Evolutionary conservation across 2,329 filamentous ascomycete genomes (phyloP), one percentile per base, ranked within the genome.

Genomic region (Cytospora mali): DNA sequence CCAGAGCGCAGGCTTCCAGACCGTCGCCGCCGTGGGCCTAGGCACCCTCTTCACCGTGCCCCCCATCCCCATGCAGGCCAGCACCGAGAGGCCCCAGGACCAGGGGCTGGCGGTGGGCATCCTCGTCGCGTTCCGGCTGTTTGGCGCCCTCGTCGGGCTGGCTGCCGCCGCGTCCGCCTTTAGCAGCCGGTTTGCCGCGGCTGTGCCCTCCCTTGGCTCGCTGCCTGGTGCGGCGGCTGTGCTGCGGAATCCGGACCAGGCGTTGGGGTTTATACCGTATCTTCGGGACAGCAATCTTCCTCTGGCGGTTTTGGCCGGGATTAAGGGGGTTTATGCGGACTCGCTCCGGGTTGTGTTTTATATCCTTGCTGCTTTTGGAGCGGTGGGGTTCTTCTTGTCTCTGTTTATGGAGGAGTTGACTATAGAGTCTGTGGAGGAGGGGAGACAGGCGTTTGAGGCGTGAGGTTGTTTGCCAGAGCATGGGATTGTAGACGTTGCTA

Each of bases 71-170:
- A 70, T 76, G 57, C 72, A 75, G 57, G 75, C 75, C 1, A 76
- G 72, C 56, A 70, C 69, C 21, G 52, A 65, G 4, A 27, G 16
- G n/a, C 70, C 73, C 13, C 70, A 77, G 48, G 75, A 77, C 57
- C 66, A 56, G 6, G 75, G 75, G 7, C 67, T 76, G 13, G 73
- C 73, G 0, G 68, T 72, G 46, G 75, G 75, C 0, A 65, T 75
- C 0, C 61, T 76, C 3, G 58, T 75, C 1, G 68, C 70, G 0
- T 71, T 76, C 49, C 73, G 76, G 4, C 67, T 77, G 0, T 71
- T 78, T 50, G 76, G 76, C 1, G 72, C 68, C 1, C 68, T 78
- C 4, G 58, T 76, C 4, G 75, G 76, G 2, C 71, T 76, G 1
- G 67, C 76, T 0, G 68, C 75, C n/a, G 66, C 68, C 6, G 71